Base-by-base conservation (phyloP, 139 green algal species). In the Zygnema circumcarinatum region DNA sequence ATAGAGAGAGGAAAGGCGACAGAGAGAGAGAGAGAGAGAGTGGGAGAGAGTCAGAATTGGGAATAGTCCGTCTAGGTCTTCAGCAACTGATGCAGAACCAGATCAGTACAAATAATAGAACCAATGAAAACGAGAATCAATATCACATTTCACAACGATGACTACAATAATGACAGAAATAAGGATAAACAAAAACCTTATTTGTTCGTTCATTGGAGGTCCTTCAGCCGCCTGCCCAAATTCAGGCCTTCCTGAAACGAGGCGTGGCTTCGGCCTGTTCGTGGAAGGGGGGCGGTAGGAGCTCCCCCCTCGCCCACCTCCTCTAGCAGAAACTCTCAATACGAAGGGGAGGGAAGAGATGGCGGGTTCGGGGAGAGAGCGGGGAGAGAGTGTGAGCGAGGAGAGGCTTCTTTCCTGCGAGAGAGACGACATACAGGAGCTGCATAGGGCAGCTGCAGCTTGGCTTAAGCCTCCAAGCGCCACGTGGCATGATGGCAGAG, bases 121-220 rank as follows among this genome's bases (percentile, higher is more conserved):
- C n/a, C n/a, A n/a, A n/a, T n/a, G n/a, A n/a, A n/a, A n/a, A n/a
- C n/a, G n/a, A n/a, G n/a, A n/a, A n/a, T n/a, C n/a, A n/a, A n/a
- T n/a, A n/a, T n/a, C n/a, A n/a, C n/a, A n/a, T n/a, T n/a, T n/a
- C n/a, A n/a, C n/a, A n/a, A n/a, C n/a, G n/a, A n/a, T n/a, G n/a
- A n/a, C n/a, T n/a, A n/a, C n/a, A n/a, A n/a, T n/a, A n/a, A n/a
- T n/a, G n/a, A n/a, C 7, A 62, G 47, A 62, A 16, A 62, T 7
- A 62, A 16, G 16, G 47, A 62, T 7, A 62, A 16, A 62, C 7
- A 62, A 16, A 62, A 16, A 16, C 47, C 47, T 62, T 62, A 78
- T 78, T 11, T 78, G 35, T 42, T 78, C 69, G 69, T 78, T 78
- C 69, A 78, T 78, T 3, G 69, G 35, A 3, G 69, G 69, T 42